Percentiles rank a stretch among this genome's conserved stretches.
These are phyloP conservation scores for Hymenoscyphus occultus DNA, from an alignment of 2,329 filamentous ascomycete genomes.

Conservation along the genomic window DNA sequence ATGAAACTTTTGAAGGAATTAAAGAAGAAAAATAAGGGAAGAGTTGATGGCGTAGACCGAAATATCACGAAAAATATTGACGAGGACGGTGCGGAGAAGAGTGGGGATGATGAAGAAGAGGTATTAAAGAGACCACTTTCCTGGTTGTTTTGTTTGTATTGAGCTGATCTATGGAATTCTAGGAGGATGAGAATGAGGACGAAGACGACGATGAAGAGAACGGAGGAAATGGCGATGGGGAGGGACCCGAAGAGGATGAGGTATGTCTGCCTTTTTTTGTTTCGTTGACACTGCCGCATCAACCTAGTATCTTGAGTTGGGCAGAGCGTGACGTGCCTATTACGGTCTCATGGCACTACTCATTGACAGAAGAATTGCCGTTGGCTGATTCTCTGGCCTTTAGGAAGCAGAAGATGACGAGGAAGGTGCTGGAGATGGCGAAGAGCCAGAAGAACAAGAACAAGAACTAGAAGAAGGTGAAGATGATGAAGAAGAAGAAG, in stretches of 20 bases:
- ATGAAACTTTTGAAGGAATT: neutral
- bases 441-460: neutral
- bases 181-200: neutral
- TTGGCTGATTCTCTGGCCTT: too few relatives aligned
- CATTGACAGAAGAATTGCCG: too few relatives aligned
- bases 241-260: conserved; percentile 1
- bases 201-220: neutral
- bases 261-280: neutral
- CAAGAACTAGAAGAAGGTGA: neutral
- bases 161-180: neutral
- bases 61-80: conserved; percentile 2
- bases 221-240: neutral
- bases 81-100: neutral
- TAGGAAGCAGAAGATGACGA: neutral
- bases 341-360: too few relatives aligned
- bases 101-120: conserved; percentile 3
- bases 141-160: neutral
- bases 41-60: conserved; percentile 5
- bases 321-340: too few relatives aligned
- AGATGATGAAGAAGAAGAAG: neutral
- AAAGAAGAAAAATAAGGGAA: neutral
- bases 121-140: neutral
- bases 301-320: too few relatives aligned
- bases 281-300: too few relatives aligned
- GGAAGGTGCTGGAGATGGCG: neutral